Evolutionary conservation across 2,329 filamentous ascomycete genomes (phyloP).

Genomic region (Beauveria bassiana): DNA sequence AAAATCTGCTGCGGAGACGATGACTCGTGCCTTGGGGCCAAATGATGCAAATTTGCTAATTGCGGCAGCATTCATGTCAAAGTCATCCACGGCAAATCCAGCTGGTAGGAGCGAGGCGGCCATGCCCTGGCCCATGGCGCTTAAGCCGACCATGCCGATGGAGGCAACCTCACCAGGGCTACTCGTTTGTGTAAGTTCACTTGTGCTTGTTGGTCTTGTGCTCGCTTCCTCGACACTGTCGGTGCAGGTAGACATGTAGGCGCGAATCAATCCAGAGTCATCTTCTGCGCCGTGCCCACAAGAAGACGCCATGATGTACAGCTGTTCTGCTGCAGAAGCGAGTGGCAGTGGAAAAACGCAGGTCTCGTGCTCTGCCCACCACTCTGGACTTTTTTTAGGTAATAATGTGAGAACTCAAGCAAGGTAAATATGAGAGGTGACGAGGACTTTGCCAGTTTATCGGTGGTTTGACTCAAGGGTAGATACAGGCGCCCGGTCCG

Average conservation of each 20-base stretch:
- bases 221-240: constrained; percentile 15
- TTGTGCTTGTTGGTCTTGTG: not conserved
- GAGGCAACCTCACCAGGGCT: constrained; percentile 21
- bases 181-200: constrained; percentile 15
- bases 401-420: not conserved
- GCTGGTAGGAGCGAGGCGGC: constrained; percentile 25
- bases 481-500: constrained; percentile 34
- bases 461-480: constrained; percentile 28
- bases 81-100: constrained; percentile 26
- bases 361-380: constrained; percentile 20
- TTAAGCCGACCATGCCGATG: constrained; percentile 28
- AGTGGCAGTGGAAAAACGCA: constrained; percentile 30
- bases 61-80: constrained; percentile 23
- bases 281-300: constrained; percentile 22
- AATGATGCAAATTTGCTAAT: constrained; percentile 22
- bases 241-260: constrained; percentile 17
- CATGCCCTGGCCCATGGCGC: constrained; percentile 31
- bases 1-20: constrained; percentile 21
- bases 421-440: not conserved
- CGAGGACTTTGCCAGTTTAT: constrained; percentile 25
- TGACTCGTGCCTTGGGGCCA: constrained; percentile 18
- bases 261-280: constrained; percentile 21
- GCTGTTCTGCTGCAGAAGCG: constrained; percentile 25
- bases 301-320: constrained; percentile 21
- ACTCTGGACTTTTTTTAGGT: constrained; percentile 14